Conservation (phyloP, 176 grass and related monocot genomes). For the Cenchrus fungigraminus region DNA sequence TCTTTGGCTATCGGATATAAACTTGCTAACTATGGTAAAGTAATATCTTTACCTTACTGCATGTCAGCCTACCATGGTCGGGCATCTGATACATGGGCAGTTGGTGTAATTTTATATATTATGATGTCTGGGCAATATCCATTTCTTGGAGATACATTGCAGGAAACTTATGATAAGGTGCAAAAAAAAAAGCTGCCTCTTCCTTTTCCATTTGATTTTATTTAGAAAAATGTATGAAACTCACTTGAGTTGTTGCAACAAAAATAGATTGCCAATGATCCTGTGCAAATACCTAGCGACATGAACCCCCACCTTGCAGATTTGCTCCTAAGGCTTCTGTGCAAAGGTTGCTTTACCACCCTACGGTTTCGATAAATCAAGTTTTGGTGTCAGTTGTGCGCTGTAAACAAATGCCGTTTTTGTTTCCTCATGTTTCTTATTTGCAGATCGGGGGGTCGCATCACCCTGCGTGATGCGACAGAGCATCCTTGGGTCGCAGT, state of each 20-base stretch:
- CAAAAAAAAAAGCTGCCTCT: not conserved
- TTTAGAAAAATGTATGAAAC: slow-evolving; percentile 6
- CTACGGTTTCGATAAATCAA: slow-evolving; percentile 1
- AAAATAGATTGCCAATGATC: slow-evolving; percentile 68
- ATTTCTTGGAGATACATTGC: slow-evolving; percentile 80
- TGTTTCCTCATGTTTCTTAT: slow-evolving; percentile 12
- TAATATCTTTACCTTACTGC: slow-evolving; percentile 5
- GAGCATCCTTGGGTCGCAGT: slow-evolving; percentile 69
- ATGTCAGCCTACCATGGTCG: slow-evolving; percentile 30
- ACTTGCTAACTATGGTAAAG: slow-evolving; percentile 31
- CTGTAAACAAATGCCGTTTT: not conserved
- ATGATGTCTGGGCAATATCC: slow-evolving; percentile 83
- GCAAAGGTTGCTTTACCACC: slow-evolving; percentile 54
- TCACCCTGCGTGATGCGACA: slow-evolving; percentile 53
- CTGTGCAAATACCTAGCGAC: slow-evolving; percentile 52
- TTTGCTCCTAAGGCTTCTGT: slow-evolving; percentile 79
- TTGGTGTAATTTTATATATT: slow-evolving; percentile 86
- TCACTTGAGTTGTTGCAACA: slow-evolving; percentile 1
- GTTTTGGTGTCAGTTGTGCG: not conserved
- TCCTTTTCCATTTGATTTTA: slow-evolving; percentile 5
- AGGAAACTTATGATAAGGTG: slow-evolving; percentile 91
- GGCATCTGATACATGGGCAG: slow-evolving; percentile 78
- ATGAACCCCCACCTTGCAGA: slow-evolving; percentile 64
- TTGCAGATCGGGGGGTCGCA: slow-evolving; percentile 58
- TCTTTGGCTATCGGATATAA: not conserved